Evolutionary conservation across 805 yeast species (phyloP).

Genomic region (Cyberlindnera euphorbiae): DNA sequence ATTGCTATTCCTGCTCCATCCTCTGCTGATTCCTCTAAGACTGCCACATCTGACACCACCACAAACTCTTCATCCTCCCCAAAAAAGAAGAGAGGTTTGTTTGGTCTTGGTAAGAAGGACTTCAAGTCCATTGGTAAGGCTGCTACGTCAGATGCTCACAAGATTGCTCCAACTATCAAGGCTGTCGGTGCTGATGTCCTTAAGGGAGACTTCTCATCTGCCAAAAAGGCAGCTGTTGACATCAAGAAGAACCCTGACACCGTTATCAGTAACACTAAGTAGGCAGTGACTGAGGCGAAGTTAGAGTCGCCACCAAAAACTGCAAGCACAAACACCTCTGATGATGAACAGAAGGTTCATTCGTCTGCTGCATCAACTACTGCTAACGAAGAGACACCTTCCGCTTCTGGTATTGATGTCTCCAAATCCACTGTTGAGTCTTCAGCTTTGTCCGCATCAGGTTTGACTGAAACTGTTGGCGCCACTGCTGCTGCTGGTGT

Average conservation of each 20-base stretch:
- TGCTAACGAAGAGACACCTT: no score
- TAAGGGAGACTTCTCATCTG: slow-evolving; percentile 23
- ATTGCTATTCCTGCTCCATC: slow-evolving; percentile 8
- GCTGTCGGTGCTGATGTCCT: slow-evolving; percentile 11
- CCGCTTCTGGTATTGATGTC: no score
- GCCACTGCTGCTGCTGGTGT: slow-evolving; percentile 1
- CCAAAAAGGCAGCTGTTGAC: slow-evolving; percentile 3
- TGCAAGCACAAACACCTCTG: neutral
- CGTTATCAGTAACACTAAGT: slow-evolving; percentile 7
- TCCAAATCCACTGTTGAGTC: neutral
- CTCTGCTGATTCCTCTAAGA: slow-evolving; percentile 4
- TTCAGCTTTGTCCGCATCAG: neutral
- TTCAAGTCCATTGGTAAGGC: slow-evolving; percentile 3
- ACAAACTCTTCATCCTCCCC: neutral
- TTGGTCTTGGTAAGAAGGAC: slow-evolving; percentile 11
- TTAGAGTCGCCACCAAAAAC: neutral
- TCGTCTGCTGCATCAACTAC: neutral
- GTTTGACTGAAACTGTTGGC: neutral
- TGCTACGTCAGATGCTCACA: slow-evolving; percentile 16
- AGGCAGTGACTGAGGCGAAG: slow-evolving; percentile 3
- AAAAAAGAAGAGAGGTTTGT: slow-evolving; percentile 12
- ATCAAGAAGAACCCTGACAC: slow-evolving; percentile 4
- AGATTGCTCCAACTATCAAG: slow-evolving; percentile 25
- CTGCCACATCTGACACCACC: no score
- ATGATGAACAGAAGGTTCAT: no score